Conservation (phyloP, 768 basidiomycete species). For the Hemileccinum impolitum region DNA sequence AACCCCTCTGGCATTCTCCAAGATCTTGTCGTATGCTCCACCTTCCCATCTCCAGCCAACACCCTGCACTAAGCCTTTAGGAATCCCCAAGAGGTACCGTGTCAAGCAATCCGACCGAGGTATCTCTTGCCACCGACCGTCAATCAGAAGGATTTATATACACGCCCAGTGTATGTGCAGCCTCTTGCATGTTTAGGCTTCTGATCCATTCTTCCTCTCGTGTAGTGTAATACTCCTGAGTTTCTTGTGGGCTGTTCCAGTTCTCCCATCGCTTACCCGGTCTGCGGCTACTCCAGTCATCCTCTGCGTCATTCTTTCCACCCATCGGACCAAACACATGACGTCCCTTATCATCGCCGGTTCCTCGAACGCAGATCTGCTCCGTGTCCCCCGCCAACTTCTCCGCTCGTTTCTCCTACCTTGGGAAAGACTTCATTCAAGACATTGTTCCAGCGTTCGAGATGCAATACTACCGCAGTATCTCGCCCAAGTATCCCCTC, state of each 20-base stretch:
- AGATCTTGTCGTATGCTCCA: conserved; percentile 12
- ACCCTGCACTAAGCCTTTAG: conserved; percentile 9
- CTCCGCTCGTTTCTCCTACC: conserved; percentile 15
- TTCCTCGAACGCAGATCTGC: conserved; percentile 16
- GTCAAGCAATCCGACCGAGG: not conserved
- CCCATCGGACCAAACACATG: not conserved
- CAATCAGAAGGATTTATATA: conserved; percentile 28
- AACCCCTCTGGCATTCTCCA: not conserved
- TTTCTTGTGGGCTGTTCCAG: conserved; percentile 31
- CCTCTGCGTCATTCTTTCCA: conserved; percentile 13
- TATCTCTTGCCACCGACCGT: not conserved
- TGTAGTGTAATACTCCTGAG: conserved; percentile 25
- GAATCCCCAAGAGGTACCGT: not conserved
- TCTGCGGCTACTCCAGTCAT: conserved; percentile 28
- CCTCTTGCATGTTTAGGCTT: not conserved
- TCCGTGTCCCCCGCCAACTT: conserved; percentile 12
- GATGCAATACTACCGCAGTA: conserved; percentile 18
- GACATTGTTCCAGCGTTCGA: conserved; percentile 27
- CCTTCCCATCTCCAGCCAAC: not conserved
- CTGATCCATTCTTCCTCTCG: not conserved
- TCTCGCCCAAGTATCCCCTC: conserved; percentile 14
- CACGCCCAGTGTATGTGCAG: conserved; percentile 19
- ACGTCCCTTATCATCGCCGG: conserved; percentile 9
- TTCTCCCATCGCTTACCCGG: conserved; percentile 30
- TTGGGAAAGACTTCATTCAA: conserved; percentile 21